Evolutionary conservation across 106 monocot genomes (phyloP).

Genomic region (Allium fistulosum): DNA sequence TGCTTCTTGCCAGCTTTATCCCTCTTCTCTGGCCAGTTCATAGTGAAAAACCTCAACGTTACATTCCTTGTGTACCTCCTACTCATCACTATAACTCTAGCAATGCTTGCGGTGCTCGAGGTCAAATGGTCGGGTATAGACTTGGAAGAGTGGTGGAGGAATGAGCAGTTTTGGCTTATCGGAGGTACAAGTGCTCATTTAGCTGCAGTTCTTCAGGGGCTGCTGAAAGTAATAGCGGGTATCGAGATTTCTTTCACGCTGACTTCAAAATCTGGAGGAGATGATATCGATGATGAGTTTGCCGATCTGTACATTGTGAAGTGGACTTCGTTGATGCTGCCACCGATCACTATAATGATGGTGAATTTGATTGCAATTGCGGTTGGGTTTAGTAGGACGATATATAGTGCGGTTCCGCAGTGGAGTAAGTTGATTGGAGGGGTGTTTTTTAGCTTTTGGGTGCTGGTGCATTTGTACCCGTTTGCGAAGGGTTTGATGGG

Average conservation of each 20-base stretch:
- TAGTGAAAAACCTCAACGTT: constrained; percentile 48
- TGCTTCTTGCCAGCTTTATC: constrained; percentile 80
- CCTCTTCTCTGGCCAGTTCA: constrained; percentile 77
- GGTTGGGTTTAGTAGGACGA: constrained; percentile 48
- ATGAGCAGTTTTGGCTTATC: constrained; percentile 96
- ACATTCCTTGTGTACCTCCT: constrained; percentile 63
- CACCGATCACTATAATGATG: constrained; percentile 71
- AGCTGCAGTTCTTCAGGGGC: constrained; percentile 62
- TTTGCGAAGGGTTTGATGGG: constrained; percentile 96
- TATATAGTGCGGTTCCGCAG: constrained; percentile 49
- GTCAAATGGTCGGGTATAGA: constrained; percentile 69
- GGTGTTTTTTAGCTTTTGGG: constrained; percentile 84
- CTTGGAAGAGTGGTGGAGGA: constrained; percentile 78
- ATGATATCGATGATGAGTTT: constrained; percentile 85
- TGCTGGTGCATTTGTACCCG: constrained; percentile 86
- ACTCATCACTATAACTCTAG: constrained; percentile 43
- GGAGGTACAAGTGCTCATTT: constrained; percentile 79
- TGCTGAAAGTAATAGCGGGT: constrained; percentile 85
- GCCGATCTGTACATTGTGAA: constrained; percentile 92
- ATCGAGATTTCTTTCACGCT: constrained; percentile 99
- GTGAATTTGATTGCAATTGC: constrained; percentile 65
- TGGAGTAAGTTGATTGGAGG: constrained; percentile 69
- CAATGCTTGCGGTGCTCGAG: constrained; percentile 54
- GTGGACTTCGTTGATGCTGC: constrained; percentile 90
- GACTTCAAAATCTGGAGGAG: constrained; percentile 84